A percentile compares a stretch with the other conserved stretches of the same genome.
These are phyloP conservation scores for Xylaria sp. DNA, from an alignment of 2,329 filamentous ascomycete species.

Conservation along the genomic window DNA sequence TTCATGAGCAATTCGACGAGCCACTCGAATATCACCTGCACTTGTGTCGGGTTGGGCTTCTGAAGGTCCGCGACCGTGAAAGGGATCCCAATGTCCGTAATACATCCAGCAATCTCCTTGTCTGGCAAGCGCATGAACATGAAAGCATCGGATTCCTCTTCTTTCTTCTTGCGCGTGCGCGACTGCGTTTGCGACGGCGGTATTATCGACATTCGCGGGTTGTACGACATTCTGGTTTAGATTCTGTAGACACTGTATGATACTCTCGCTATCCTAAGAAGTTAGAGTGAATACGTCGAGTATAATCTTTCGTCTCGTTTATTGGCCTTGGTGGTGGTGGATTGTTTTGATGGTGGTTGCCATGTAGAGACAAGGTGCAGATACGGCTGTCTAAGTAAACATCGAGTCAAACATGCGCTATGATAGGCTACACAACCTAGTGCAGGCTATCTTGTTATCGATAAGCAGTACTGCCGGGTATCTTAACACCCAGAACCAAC, in stretches of 20 bases:
- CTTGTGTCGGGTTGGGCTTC: conserved; percentile 92
- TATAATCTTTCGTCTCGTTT: neutral
- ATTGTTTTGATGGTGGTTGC: conserved; percentile 38
- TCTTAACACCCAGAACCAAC: no score
- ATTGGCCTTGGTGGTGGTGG: conserved; percentile 3
- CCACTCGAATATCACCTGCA: conserved; percentile 98
- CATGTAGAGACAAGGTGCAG: conserved; percentile 1
- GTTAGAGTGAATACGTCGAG: neutral
- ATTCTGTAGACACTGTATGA: neutral
- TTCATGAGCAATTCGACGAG: conserved; percentile 95
- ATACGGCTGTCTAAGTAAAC: conserved; percentile 27
- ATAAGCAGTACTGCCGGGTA: neutral
- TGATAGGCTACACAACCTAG: conserved; percentile 28
- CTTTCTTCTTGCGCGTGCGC: conserved; percentile 68
- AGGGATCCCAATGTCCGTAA: conserved; percentile 93
- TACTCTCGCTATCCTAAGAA: neutral
- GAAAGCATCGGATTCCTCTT: conserved; percentile 68
- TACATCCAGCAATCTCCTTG: conserved; percentile 93
- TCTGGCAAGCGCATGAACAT: conserved; percentile 71
- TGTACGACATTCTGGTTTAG: conserved; percentile 63
- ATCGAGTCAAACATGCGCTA: conserved; percentile 11
- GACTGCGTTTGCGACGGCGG: conserved; percentile 63
- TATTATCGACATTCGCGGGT: conserved; percentile 70
- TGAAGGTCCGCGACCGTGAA: conserved; percentile 88
- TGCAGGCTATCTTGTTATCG: conserved; percentile 20